Base-by-base conservation (phyloP, 192 early-diverging fungal species). In the Paraglomus occultum region DNA sequence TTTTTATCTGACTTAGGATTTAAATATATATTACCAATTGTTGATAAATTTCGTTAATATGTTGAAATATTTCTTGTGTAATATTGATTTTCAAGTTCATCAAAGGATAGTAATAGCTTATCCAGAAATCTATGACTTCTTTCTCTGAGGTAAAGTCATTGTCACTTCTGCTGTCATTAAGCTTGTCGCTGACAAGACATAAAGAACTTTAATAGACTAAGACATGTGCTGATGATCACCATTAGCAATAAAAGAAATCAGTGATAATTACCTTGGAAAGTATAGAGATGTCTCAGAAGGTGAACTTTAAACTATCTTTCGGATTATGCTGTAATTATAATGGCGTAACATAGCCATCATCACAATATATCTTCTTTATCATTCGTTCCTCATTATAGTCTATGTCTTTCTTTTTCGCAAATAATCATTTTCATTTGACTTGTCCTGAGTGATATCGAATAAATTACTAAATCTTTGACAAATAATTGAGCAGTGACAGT, bases 401-500 rank as follows among this genome's bases (percentile, higher is more conserved):
- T 51, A 51, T 8, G 4, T 51, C 51, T 51, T 51, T 51, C 51
- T 51, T 51, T 51, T 51, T 51, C 51, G 8, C 51, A 51, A 51
- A 51, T 51, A 51, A 51, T 14, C 20, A 51, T 8, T 51, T 51
- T 51, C n/a, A 51, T 8, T 51, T 51, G 51, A 20, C 51, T 51
- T 20, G 20, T 51, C 51, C 51, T 51, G 20, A 51, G 20, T 51
- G 20, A 8, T 51, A 51, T 51, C n/a, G 20, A 51, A 51, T 20
- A 51, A 51, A 51, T 51, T 51, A 5, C 15, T 20, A 51, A 51
- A 51, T 5, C 20, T 51, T 51, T 51, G 51, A 51, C n/a, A 51
- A 51, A 51, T 51, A 51, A 51, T 51, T 51, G 51, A 51, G 51
- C 51, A 51, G 51, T 51, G 20, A 51, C 51, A 51, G n/a, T n/a